Percentiles rank a stretch among this genome's conserved stretches.
Evolutionary conservation across 192 early-diverging fungal species (phyloP).

Genomic region (Backusella westeae): DNA sequence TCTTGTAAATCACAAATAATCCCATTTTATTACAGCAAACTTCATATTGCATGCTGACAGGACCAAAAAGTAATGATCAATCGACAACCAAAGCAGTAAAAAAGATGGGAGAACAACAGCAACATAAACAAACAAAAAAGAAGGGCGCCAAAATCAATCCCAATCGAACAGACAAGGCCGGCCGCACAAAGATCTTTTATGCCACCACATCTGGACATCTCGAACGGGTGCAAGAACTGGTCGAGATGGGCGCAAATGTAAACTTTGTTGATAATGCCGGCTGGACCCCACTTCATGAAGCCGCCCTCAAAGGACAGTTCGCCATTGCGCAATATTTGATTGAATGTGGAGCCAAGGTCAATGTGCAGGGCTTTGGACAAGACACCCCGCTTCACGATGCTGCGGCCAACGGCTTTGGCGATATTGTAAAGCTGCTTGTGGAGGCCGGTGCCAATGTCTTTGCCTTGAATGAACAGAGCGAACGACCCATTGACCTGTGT

Average conservation of each 20-base stretch:
- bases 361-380: conserved; percentile 57
- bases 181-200: conserved; percentile 48
- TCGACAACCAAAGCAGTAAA: background rate
- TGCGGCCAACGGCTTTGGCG: conserved; percentile 41
- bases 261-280: conserved; percentile 61
- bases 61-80: background rate
- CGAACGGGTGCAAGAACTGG: conserved; percentile 48
- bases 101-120: background rate
- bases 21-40: background rate
- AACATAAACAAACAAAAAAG: background rate
- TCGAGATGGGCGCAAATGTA: conserved; percentile 57
- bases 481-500: conserved; percentile 42
- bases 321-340: conserved; percentile 47
- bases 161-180: conserved; percentile 41
- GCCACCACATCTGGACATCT: conserved; percentile 55
- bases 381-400: conserved; percentile 70
- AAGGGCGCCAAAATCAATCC: conserved; percentile 16
- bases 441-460: conserved; percentile 55
- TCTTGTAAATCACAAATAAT: too few relatives aligned
- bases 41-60: background rate
- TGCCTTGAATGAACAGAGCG: conserved; percentile 40
- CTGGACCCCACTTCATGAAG: conserved; percentile 63
- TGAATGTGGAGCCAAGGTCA: conserved; percentile 54
- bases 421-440: conserved; percentile 47
- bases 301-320: conserved; percentile 46